phyloP scores from a whole-genome alignment of 192 early-diverging fungal genomes.

The Geosiphon pyriformis region DNA sequence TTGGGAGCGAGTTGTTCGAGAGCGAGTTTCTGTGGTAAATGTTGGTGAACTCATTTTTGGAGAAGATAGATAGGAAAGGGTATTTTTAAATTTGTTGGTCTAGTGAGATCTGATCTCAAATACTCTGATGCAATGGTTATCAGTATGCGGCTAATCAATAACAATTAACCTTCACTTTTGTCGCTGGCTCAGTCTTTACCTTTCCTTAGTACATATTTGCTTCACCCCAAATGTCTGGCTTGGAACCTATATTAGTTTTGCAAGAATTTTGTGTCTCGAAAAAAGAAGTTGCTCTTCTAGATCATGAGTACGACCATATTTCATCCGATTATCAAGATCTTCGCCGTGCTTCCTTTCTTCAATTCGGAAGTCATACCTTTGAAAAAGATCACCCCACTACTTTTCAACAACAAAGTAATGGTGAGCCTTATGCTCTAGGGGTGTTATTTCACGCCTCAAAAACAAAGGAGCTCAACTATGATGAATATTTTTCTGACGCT shows the following conservation, averaged over 20 bases:
- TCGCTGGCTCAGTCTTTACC: no score
- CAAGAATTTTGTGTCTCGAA: not conserved
- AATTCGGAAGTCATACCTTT: not conserved
- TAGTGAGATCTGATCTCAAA: no score
- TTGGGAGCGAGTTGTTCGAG: not conserved
- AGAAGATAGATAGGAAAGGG: no score
- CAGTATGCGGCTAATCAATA: no score
- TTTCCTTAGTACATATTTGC: no score
- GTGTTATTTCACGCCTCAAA: not conserved
- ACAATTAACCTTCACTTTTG: no score
- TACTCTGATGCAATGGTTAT: no score
- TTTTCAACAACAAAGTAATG: not conserved
- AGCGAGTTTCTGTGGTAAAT: not conserved
- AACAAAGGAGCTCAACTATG: not conserved
- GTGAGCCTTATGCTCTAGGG: not conserved
- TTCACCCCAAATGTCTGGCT: not conserved
- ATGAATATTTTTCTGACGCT: not conserved
- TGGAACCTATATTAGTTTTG: not conserved
- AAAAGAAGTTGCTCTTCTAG: not conserved
- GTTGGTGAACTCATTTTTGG: constrained; percentile 10
- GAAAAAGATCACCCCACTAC: not conserved
- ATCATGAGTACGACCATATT: not conserved
- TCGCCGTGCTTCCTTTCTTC: not conserved
- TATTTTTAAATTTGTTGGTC: no score
- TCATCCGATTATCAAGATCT: not conserved